Conservation (phyloP, 331 rosid genomes). For the Quercus tomentella region DNA sequence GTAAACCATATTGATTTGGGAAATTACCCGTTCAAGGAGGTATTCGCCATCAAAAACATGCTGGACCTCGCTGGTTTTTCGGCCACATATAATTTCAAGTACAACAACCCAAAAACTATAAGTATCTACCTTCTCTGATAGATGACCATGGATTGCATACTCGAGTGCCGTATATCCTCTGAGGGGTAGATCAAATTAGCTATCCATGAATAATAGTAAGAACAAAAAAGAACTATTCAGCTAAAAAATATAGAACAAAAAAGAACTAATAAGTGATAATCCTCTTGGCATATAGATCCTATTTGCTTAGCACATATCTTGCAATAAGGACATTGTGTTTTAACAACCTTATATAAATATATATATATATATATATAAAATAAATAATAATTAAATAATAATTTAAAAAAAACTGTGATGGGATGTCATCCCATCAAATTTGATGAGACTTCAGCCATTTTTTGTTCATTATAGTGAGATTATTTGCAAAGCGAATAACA, state of each 20-base stretch:
- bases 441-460: too few relatives aligned
- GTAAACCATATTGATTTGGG: neutral
- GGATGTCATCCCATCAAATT: too few relatives aligned
- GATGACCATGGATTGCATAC: slow-evolving; percentile 69
- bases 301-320: neutral
- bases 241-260: too few relatives aligned
- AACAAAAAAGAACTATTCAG: neutral
- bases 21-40: slow-evolving; percentile 52
- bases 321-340: neutral
- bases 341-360: too few relatives aligned
- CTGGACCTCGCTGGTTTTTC: slow-evolving; percentile 37
- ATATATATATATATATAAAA: too few relatives aligned
- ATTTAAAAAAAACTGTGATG: too few relatives aligned
- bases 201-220: neutral
- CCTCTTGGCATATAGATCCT: neutral
- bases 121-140: slow-evolving; percentile 65
- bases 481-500: too few relatives aligned
- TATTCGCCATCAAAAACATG: slow-evolving; percentile 27
- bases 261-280: too few relatives aligned
- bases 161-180: slow-evolving; percentile 81
- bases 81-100: slow-evolving; percentile 63
- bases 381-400: too few relatives aligned
- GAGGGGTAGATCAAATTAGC: neutral
- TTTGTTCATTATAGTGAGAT: too few relatives aligned
- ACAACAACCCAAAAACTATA: slow-evolving; percentile 70